These are phyloP conservation scores for Naganishia vaughanmartiniae DNA, from an alignment of 768 basidiomycete species.

Conservation along the genomic window DNA sequence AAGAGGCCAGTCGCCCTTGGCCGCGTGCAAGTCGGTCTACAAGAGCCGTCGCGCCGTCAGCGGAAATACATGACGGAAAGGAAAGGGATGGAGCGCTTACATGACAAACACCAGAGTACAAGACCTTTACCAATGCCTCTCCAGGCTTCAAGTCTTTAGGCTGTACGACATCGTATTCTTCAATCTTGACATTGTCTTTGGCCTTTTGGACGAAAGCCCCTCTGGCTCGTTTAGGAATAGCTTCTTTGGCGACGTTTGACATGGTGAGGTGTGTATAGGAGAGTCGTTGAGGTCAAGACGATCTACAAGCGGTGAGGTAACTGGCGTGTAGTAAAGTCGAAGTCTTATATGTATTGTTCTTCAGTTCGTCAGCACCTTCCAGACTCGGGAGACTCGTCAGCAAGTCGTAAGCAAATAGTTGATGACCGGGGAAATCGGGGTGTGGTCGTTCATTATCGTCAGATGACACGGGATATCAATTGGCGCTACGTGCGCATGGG, in stretches of 20 bases:
- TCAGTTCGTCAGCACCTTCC: not conserved
- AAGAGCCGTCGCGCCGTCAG: no score
- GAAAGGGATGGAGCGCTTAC: constrained; percentile 15
- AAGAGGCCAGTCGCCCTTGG: constrained; percentile 74
- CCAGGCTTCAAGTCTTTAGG: constrained; percentile 44
- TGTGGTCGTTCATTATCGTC: not conserved
- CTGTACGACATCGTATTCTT: constrained; percentile 44
- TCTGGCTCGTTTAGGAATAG: constrained; percentile 10
- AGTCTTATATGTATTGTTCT: not conserved
- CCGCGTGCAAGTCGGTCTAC: constrained; percentile 23
- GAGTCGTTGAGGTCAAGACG: not conserved
- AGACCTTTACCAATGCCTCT: constrained; percentile 64
- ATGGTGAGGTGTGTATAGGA: not conserved
- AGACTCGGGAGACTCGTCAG: not conserved
- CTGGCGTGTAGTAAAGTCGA: not conserved
- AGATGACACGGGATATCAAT: not conserved
- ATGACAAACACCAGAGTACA: constrained; percentile 80
- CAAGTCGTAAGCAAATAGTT: not conserved
- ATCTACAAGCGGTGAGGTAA: not conserved
- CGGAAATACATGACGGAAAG: no score
- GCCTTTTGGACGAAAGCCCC: constrained; percentile 21
- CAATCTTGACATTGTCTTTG: constrained; percentile 28
- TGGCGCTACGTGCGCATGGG: not conserved
- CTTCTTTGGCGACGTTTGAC: constrained; percentile 10
- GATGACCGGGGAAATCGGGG: not conserved